These are phyloP conservation scores for Cercospora zeae-maydis DNA, from an alignment of 2,329 filamentous ascomycete genomes.

Conservation along the genomic window DNA sequence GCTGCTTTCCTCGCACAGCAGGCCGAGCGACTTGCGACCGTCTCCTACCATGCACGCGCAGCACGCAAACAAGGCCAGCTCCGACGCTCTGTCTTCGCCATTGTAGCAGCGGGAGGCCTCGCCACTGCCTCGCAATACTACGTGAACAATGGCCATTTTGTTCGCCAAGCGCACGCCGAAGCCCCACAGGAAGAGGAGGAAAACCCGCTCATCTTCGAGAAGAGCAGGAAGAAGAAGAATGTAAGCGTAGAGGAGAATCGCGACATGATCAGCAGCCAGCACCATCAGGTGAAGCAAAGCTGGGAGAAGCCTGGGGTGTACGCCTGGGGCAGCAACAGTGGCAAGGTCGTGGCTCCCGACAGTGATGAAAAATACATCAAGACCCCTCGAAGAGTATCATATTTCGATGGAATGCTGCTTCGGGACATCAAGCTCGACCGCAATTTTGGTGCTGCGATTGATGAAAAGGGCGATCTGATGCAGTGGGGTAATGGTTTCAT, in stretches of 20 bases:
- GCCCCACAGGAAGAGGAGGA: slow-evolving; percentile 41
- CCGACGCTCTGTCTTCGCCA: slow-evolving; percentile 42
- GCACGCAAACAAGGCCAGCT: slow-evolving; percentile 47
- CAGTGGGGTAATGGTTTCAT: slow-evolving; percentile 87
- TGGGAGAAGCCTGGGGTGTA: slow-evolving; percentile 83
- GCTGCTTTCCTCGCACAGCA: slow-evolving; percentile 28
- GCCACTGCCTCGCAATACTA: slow-evolving; percentile 46
- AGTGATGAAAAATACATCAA: slow-evolving; percentile 75
- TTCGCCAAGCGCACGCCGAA: slow-evolving; percentile 48
- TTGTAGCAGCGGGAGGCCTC: slow-evolving; percentile 44
- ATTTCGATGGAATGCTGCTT: slow-evolving; percentile 79
- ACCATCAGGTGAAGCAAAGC: slow-evolving; percentile 81
- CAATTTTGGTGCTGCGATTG: slow-evolving; percentile 79
- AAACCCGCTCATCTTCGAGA: slow-evolving; percentile 64
- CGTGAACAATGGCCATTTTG: slow-evolving; percentile 38
- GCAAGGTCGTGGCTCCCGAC: slow-evolving; percentile 79
- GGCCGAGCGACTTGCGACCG: slow-evolving; percentile 24
- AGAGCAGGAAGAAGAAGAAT: slow-evolving; percentile 53
- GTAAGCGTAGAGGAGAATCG: slow-evolving; percentile 66
- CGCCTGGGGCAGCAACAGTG: slow-evolving; percentile 85
- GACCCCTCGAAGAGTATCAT: slow-evolving; percentile 70
- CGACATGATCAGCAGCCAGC: slow-evolving; percentile 76
- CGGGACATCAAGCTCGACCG: slow-evolving; percentile 82
- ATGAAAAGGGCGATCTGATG: slow-evolving; percentile 80
- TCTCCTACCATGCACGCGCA: slow-evolving; percentile 37